phyloP scores from a whole-genome alignment of 2,329 filamentous ascomycete species.

The Sporothrix protearum region DNA sequence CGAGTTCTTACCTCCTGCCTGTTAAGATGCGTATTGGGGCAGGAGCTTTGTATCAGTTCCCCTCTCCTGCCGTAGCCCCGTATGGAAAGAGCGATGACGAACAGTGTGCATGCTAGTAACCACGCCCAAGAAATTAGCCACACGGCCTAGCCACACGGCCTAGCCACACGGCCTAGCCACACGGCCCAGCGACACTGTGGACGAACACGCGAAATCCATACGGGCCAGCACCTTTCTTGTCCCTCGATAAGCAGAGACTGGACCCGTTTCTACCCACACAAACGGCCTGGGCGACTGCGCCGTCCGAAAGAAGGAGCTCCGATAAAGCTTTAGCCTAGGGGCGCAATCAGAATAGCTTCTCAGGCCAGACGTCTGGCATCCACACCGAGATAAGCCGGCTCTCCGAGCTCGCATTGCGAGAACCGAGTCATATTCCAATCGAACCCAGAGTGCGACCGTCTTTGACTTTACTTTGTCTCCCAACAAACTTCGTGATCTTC shows the following conservation, averaged over 20 bases:
- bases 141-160: neutral
- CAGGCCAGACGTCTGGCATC: neutral
- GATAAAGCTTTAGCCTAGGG: neutral
- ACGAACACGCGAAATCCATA: neutral
- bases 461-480: neutral
- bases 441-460: neutral
- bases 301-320: neutral
- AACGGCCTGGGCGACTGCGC: neutral
- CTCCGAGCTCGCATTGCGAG: neutral
- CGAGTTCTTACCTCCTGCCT: neutral
- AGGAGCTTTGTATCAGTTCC: neutral
- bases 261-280: neutral
- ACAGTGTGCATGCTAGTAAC: neutral
- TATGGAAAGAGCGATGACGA: neutral
- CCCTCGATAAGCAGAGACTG: neutral
- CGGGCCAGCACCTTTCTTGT: neutral
- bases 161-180: neutral
- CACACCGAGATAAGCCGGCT: neutral
- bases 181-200: neutral
- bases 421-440: neutral
- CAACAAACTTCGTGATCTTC: neutral
- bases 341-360: slow-evolving; percentile 1
- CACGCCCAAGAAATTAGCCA: neutral
- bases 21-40: neutral
- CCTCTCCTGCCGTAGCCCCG: neutral